Percentiles rank a stretch among this genome's conserved stretches.
Conservation (phyloP, 495 filamentous ascomycete species). For the Aspergillus bridgeri region DNA sequence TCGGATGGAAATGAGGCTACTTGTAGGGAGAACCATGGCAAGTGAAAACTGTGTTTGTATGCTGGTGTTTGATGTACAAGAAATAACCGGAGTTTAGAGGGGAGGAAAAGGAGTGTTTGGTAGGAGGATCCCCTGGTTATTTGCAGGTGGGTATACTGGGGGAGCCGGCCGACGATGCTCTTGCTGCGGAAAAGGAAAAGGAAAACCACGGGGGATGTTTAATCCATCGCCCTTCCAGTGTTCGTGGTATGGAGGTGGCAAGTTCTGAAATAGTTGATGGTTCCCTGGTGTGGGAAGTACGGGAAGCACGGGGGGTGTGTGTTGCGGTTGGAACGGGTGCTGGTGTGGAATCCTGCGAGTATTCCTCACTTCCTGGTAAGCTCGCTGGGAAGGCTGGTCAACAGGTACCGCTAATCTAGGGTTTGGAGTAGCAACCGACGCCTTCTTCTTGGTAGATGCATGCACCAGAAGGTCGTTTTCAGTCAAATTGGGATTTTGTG, state of each 20-base stretch:
- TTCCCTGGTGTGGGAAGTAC: background rate
- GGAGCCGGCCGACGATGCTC: background rate
- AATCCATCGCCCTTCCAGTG: too few relatives aligned
- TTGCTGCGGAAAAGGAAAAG: background rate
- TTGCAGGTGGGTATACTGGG: background rate
- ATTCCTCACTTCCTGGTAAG: background rate
- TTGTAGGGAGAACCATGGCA: background rate
- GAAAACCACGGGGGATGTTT: too few relatives aligned
- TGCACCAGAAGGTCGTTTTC: conserved; percentile 16
- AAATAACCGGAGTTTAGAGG: background rate
- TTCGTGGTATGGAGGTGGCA: background rate
- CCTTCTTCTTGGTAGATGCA: background rate
- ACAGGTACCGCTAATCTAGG: background rate
- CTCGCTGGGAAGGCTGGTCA: background rate
- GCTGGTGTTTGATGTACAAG: background rate
- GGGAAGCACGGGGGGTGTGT: background rate
- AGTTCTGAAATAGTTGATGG: background rate
- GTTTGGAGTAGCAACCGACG: background rate
- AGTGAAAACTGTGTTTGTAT: background rate
- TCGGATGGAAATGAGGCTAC: background rate
- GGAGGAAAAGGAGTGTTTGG: background rate
- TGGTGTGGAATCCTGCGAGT: background rate
- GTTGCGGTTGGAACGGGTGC: background rate
- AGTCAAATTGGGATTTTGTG: conserved; percentile 20
- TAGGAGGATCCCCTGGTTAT: background rate